Base-by-base conservation (phyloP, 2,329 filamentous ascomycete species). In the Stemphylium lycopersici region DNA sequence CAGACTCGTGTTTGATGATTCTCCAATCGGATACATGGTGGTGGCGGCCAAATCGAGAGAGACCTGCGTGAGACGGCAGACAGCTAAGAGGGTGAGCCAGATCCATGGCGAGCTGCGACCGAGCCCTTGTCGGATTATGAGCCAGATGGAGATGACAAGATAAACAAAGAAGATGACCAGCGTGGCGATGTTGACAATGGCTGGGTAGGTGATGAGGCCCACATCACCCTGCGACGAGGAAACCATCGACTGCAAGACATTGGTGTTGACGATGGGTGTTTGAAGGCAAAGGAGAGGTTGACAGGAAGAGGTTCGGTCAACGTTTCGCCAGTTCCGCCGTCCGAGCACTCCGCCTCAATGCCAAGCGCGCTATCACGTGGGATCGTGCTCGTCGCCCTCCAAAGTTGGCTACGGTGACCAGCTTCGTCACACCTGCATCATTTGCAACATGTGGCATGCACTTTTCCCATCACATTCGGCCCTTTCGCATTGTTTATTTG, bases 11-110 rank as follows among this genome's bases (percentile, higher is more conserved):
- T 74, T 72, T 22, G 70, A 24, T 11, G 59, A 53, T 4, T 58
- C 47, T 10, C 51, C 29, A 13, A 58, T 55, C 3, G 66, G 65
- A 47, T 56, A 71, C 51, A 71, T 55, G 31, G 63, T 61, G 6
- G 71, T 73, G 15, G 70, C 67, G 18, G 70, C 70, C 57, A 74
- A 60, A 72, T 74, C 70, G 48, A 74, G 63, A 12, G 70, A 61
- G 3, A 73, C 69, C 65, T 71, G 71, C 16, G 66, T 65, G 29
- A 74, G 68, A 32, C 71, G 71, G 53, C 70, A 74, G 38, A 72
- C 59, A 40, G 65, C 58, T 11, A 74, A 49, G 32, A 70, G 39
- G 53, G 62, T 62, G 39, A 74, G 56, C 62, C 70, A 74, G 32
- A 73, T 63, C 71, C 71, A 74, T 52, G 71, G 69, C 45, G 62